Evolutionary conservation across 2,329 filamentous ascomycete genomes (phyloP), one percentile per base, ranked within the genome.

Genomic region (Microdochium paspali): DNA sequence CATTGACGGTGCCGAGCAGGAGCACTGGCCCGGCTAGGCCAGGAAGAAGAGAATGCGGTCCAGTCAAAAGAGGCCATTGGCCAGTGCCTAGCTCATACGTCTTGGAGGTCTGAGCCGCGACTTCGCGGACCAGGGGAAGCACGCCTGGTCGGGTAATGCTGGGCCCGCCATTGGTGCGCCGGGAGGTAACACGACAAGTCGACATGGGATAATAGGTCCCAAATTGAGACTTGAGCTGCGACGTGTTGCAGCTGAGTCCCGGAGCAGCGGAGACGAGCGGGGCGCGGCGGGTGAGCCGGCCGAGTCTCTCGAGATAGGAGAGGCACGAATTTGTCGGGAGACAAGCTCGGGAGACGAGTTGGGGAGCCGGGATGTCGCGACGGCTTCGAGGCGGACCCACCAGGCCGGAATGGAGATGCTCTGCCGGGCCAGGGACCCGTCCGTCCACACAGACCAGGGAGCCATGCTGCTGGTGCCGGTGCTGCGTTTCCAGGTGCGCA

Each of bases 31-130:
- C n/a, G n/a, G n/a, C n/a, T n/a, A n/a, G n/a, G n/a, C n/a, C n/a
- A n/a, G n/a, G n/a, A n/a, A n/a, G n/a, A n/a, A n/a, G n/a, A n/a
- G 35, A 18, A 28, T 21, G 18, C 15, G 20, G 15, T 40, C 15
- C n/a, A n/a, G n/a, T n/a, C n/a, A n/a, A 18, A 40, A 40, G n/a
- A 40, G n/a, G 35, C 35, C 35, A 40, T 40, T 40, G 35, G 35
- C 18, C 35, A 40, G 35, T 40, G 26, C 12, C 13, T 20, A 40
- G 35, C 13, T 18, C 35, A 15, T 7, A 40, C 13, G 23, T 20
- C 35, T 7, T 40, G 15, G 18, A 20, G 13, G 15, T 21, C 35
- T 20, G 23, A 12, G 12, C 35, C 5, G 35, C 35, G 35, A 40
- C 15, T 21, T 7, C 6, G 35, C 35, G 35, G 12, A 9, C 35